Conservation (phyloP, 2,329 filamentous ascomycete genomes). For the Xylariaceae sp. region DNA sequence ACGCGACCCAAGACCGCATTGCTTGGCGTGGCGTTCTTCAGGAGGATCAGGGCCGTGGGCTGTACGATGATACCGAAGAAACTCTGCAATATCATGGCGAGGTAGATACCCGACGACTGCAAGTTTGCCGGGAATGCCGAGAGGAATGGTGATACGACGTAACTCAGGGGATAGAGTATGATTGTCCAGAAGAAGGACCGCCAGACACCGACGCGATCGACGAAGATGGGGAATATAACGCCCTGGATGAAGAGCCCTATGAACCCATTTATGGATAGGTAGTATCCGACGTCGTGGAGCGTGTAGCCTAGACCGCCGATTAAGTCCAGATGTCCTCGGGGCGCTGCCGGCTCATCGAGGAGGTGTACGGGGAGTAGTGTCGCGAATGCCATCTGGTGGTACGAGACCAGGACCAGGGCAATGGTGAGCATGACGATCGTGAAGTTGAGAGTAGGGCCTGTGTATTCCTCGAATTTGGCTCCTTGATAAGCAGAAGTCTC, state of each 20-base stretch:
- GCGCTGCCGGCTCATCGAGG: conserved; percentile 33
- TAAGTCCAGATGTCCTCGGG: conserved; percentile 35
- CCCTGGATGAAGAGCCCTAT: conserved; percentile 70
- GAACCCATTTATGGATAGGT: conserved; percentile 64
- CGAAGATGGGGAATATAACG: conserved; percentile 61
- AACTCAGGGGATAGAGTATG: conserved; percentile 60
- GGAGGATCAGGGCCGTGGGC: conserved; percentile 62
- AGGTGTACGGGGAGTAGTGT: conserved; percentile 41
- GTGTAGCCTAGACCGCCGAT: conserved; percentile 61
- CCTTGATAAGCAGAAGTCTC: conserved; percentile 21
- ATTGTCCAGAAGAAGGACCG: conserved; percentile 60
- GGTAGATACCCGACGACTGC: conserved; percentile 58
- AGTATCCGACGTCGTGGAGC: conserved; percentile 61
- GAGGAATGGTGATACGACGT: conserved; percentile 64
- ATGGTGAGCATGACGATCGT: conserved; percentile 40
- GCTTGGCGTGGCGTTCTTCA: conserved; percentile 65
- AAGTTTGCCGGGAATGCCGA: conserved; percentile 49
- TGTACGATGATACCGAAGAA: conserved; percentile 64
- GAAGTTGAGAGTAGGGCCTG: conserved; percentile 35
- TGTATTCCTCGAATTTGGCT: conserved; percentile 18
- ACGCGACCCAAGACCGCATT: conserved; percentile 61
- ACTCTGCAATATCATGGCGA: conserved; percentile 60
- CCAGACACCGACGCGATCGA: conserved; percentile 62
- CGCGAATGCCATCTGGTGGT: conserved; percentile 43
- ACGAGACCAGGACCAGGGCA: conserved; percentile 38